These are phyloP conservation scores for Piper longum DNA, from an alignment of 164 flowering plant species.

Conservation along the genomic window DNA sequence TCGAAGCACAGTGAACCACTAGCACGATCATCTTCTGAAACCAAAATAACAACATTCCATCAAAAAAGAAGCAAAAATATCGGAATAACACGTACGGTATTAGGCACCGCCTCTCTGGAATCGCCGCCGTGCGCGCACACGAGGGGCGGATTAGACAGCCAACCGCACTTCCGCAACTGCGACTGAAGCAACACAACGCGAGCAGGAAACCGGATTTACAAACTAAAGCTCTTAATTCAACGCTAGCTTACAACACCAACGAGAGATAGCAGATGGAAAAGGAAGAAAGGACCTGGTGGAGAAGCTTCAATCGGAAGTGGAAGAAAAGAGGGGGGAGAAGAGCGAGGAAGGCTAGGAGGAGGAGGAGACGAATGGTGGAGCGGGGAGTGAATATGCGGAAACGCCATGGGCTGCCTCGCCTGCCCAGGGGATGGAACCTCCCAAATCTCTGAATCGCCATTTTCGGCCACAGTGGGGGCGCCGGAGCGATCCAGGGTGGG, in stretches of 20 bases:
- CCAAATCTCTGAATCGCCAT: conserved; percentile 11
- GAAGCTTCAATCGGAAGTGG: conserved; percentile 59
- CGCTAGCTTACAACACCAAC: neutral
- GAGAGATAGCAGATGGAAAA: neutral
- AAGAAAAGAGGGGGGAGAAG: conserved; percentile 65
- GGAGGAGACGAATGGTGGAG: conserved; percentile 14
- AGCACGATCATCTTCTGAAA: neutral
- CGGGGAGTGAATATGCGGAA: conserved; percentile 7
- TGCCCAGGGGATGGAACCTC: conserved; percentile 2
- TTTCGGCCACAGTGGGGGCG: neutral
- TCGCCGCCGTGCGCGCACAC: conserved; percentile 99
- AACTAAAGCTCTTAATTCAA: neutral
- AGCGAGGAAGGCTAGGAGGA: conserved; percentile 41
- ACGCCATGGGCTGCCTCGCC: conserved; percentile 4
- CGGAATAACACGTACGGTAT: conserved; percentile 42
- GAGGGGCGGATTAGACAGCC: conserved; percentile 73
- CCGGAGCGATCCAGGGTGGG: no score
- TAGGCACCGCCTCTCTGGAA: conserved; percentile 67
- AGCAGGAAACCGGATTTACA: neutral
- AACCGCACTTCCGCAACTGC: conserved; percentile 48
- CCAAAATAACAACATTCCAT: neutral
- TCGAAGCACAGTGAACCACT: no score
- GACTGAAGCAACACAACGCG: conserved; percentile 27
- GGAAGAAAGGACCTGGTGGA: conserved; percentile 33
- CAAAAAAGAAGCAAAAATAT: no score